These are phyloP conservation scores for Gilbertella persicaria DNA, from an alignment of 371 early-diverging fungal genomes.

Conservation along the genomic window DNA sequence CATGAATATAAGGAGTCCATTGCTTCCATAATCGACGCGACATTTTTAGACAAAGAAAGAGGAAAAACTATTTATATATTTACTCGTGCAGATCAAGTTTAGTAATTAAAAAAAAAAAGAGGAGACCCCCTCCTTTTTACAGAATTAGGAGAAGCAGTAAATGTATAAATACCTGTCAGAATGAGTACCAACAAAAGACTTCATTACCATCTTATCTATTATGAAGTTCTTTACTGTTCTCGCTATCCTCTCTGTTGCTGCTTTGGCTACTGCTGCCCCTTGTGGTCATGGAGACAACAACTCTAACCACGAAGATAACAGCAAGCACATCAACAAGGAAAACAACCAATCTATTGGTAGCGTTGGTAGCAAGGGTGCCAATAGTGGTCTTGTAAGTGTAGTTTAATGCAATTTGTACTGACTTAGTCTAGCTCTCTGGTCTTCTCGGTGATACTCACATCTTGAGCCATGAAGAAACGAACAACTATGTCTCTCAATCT, in stretches of 20 bases:
- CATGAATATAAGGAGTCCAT: slow-evolving; percentile 22
- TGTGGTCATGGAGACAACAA: background rate
- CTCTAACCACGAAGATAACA: slow-evolving; percentile 4
- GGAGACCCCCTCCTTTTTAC: background rate
- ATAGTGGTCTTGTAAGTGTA: slow-evolving; percentile 6
- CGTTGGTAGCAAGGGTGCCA: slow-evolving; percentile 1
- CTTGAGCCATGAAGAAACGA: too few relatives aligned
- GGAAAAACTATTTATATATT: background rate
- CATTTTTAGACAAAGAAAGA: background rate
- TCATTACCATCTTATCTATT: background rate
- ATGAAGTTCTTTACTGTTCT: slow-evolving; percentile 13
- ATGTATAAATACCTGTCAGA: background rate
- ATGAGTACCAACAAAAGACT: background rate
- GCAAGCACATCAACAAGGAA: slow-evolving; percentile 4
- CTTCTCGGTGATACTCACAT: too few relatives aligned
- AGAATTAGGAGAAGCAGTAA: background rate
- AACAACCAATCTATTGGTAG: slow-evolving; percentile 10
- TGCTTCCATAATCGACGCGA: slow-evolving; percentile 11
- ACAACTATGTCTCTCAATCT: too few relatives aligned
- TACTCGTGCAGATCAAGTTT: background rate
- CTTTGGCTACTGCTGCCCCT: slow-evolving; percentile 14
- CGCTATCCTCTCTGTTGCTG: slow-evolving; percentile 12
- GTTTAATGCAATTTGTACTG: background rate
- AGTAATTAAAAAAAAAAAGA: slow-evolving; percentile 1
- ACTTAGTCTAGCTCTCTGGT: background rate